phyloP scores from a whole-genome alignment of 371 early-diverging fungal genomes.

The Gilbertella persicaria region DNA sequence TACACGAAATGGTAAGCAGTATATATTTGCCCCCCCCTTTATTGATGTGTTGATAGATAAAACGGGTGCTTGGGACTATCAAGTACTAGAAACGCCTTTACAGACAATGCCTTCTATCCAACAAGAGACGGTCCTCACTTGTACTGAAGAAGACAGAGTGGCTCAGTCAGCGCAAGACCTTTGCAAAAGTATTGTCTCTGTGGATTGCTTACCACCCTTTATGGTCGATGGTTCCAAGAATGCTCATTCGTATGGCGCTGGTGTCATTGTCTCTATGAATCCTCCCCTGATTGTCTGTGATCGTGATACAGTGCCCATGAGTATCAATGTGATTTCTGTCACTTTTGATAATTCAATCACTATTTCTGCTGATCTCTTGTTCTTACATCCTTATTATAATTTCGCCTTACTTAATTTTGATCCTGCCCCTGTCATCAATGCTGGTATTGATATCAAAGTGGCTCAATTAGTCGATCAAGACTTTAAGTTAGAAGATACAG shows the following conservation, averaged over 20 bases:
- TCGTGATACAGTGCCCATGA: constrained; percentile 77
- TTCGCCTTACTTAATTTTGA: constrained; percentile 80
- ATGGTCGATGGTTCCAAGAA: constrained; percentile 70
- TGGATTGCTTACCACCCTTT: constrained; percentile 73
- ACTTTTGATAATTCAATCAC: constrained; percentile 49
- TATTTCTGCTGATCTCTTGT: constrained; percentile 69
- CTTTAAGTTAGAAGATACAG: constrained; percentile 63
- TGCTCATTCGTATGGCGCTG: constrained; percentile 55
- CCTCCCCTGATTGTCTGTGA: constrained; percentile 75
- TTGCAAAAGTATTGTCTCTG: constrained; percentile 50
- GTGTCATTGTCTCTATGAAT: constrained; percentile 71
- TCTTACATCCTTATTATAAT: constrained; percentile 84
- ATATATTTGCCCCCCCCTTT: no score
- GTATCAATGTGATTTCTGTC: constrained; percentile 34
- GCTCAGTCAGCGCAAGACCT: neutral
- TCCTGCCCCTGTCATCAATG: constrained; percentile 55
- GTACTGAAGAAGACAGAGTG: constrained; percentile 1
- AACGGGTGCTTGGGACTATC: constrained; percentile 85
- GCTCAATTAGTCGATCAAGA: constrained; percentile 45
- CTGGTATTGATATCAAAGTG: constrained; percentile 57
- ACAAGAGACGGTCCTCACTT: constrained; percentile 6
- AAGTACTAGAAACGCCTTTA: constrained; percentile 54
- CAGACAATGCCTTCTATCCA: neutral
- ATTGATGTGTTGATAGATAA: constrained; percentile 39
- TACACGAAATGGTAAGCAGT: constrained; percentile 68